Conservation (phyloP, 257 asterid species). For the Mitragyna speciosa region DNA sequence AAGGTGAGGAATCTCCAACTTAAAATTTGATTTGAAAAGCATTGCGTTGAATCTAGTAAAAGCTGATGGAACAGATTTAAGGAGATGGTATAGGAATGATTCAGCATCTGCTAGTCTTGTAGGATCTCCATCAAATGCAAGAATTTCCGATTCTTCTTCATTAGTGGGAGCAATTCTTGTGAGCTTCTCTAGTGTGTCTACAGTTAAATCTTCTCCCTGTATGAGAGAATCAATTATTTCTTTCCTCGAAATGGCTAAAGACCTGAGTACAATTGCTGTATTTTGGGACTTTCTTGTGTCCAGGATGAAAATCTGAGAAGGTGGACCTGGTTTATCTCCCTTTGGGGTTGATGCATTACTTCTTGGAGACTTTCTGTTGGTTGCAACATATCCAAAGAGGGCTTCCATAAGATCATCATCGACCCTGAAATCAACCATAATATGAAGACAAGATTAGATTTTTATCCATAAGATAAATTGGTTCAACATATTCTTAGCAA, state of each 20-base stretch:
- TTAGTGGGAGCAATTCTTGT: conserved; percentile 60
- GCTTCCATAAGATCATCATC: conserved; percentile 98
- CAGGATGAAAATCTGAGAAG: conserved; percentile 70
- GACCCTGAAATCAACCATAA: conserved; percentile 48
- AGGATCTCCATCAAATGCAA: conserved; percentile 69
- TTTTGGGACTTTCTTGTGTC: conserved; percentile 84
- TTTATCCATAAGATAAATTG: no score
- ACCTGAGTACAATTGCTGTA: conserved; percentile 69
- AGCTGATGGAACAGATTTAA: conserved; percentile 78
- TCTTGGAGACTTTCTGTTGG: conserved; percentile 66
- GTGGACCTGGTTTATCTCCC: conserved; percentile 51
- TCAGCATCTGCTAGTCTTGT: conserved; percentile 80
- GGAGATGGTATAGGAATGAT: conserved; percentile 81
- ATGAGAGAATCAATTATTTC: conserved; percentile 63
- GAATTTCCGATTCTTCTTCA: conserved; percentile 62
- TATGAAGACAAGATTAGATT: neutral
- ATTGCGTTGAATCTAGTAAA: conserved; percentile 67
- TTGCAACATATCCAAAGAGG: conserved; percentile 86
- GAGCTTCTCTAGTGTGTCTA: conserved; percentile 73
- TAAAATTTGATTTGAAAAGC: conserved; percentile 64
- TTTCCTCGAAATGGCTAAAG: conserved; percentile 55
- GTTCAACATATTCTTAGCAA: neutral
- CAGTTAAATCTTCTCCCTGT: conserved; percentile 57
- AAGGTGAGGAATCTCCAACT: conserved; percentile 42
- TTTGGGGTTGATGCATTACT: conserved; percentile 26